Percentiles rank a stretch among this genome's conserved stretches.
phyloP scores from a whole-genome alignment of 257 asterid genomes.

The Knoxia roxburghii region DNA sequence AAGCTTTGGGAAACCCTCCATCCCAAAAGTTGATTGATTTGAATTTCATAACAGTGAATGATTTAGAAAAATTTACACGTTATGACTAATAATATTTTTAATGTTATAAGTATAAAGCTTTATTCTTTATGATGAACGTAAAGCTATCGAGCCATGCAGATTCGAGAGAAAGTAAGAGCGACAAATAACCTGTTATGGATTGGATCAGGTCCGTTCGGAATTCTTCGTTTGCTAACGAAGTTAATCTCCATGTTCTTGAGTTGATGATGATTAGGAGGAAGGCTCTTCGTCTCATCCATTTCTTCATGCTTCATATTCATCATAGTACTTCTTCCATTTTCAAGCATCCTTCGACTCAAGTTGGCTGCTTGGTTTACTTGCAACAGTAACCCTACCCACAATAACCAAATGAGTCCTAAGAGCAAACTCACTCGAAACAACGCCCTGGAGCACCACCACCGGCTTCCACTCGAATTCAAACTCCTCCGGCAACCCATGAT shows the following conservation, averaged over 20 bases:
- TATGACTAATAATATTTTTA: no score
- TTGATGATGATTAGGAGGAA: slow-evolving; percentile 10
- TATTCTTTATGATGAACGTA: no score
- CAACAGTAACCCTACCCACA: slow-evolving; percentile 25
- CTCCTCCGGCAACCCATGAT: slow-evolving; percentile 20
- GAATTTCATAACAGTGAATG: no score
- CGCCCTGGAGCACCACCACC: slow-evolving; percentile 22
- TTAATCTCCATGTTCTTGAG: slow-evolving; percentile 27
- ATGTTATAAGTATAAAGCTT: no score
- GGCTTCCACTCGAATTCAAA: slow-evolving; percentile 5
- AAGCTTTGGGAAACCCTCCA: no score
- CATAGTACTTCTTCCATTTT: not conserved
- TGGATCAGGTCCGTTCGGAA: slow-evolving; percentile 91
- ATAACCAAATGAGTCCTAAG: slow-evolving; percentile 30
- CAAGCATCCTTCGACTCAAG: slow-evolving; percentile 7
- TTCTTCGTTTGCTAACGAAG: slow-evolving; percentile 54
- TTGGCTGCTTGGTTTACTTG: slow-evolving; percentile 15
- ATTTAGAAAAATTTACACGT: no score
- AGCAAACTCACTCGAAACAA: slow-evolving; percentile 29
- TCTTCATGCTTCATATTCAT: slow-evolving; percentile 15
- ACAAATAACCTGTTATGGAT: slow-evolving; percentile 67
- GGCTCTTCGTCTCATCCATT: slow-evolving; percentile 6
- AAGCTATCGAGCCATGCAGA: no score
- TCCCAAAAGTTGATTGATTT: no score
- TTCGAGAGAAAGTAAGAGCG: not conserved